phyloP scores from a whole-genome alignment of 805 yeast genomes.

The Barnettozyma salicaria region DNA sequence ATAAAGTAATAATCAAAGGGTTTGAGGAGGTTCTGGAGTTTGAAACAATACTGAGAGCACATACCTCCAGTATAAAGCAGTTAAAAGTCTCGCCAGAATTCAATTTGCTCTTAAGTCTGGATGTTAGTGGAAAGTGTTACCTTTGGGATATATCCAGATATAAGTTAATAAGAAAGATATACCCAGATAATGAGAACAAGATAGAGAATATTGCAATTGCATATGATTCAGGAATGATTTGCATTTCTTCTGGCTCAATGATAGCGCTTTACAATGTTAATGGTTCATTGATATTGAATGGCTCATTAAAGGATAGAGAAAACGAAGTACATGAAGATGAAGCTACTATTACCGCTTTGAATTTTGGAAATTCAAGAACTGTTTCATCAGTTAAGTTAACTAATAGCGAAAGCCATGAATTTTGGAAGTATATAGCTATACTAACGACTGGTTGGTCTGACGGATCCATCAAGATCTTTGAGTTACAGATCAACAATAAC shows the following conservation, averaged over 20 bases:
- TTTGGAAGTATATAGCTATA: conserved; percentile 34
- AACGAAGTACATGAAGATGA: too few relatives aligned
- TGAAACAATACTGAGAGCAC: conserved; percentile 51
- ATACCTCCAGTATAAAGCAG: conserved; percentile 39
- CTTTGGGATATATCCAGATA: conserved; percentile 61
- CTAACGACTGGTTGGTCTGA: conserved; percentile 33
- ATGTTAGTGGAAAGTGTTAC: conserved; percentile 46
- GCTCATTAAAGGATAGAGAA: conserved; percentile 8
- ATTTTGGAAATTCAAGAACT: conserved; percentile 27
- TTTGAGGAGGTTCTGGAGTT: conserved; percentile 31
- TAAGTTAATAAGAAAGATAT: conserved; percentile 39
- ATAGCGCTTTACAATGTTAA: conserved; percentile 45
- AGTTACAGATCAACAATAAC: conserved; percentile 21
- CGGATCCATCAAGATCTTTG: conserved; percentile 28
- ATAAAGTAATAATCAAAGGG: conserved; percentile 14
- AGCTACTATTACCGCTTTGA: conserved; percentile 23
- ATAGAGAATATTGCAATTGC: conserved; percentile 39
- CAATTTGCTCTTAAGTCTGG: conserved; percentile 50
- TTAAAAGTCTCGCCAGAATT: conserved; percentile 46
- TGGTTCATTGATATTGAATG: conserved; percentile 38
- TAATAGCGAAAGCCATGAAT: conserved; percentile 30
- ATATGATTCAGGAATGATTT: conserved; percentile 49
- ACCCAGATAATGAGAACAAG: conserved; percentile 10
- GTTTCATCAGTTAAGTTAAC: conserved; percentile 22
- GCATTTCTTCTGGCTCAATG: conserved; percentile 24